Evolutionary conservation across 1,139 yeast genomes (phyloP).

Genomic region (Diutina pseudorugosa): DNA sequence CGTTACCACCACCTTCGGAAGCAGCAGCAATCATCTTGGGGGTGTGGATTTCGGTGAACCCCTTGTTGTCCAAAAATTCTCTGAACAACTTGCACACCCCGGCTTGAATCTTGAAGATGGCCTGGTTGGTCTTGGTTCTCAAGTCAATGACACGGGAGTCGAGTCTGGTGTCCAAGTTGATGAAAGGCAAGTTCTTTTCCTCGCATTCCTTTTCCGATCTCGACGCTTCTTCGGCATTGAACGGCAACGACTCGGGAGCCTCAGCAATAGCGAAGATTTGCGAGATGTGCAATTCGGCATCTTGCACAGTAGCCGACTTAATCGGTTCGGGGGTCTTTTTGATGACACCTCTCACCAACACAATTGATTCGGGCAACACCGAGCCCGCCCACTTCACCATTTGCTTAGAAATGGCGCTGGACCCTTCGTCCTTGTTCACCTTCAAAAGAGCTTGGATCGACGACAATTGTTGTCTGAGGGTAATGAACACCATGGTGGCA

Average conservation of each 20-base stretch:
- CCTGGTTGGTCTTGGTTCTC: slow-evolving; percentile 95
- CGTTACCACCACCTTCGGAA: slow-evolving; percentile 96
- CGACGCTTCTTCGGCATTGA: slow-evolving; percentile 89
- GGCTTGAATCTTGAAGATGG: slow-evolving; percentile 86
- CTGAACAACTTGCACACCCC: slow-evolving; percentile 84
- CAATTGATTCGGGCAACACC: slow-evolving; percentile 81
- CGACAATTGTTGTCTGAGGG: slow-evolving; percentile 94
- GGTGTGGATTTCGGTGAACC: slow-evolving; percentile 85
- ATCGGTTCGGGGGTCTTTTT: slow-evolving; percentile 77
- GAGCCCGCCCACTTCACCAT: slow-evolving; percentile 95
- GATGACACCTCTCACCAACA: slow-evolving; percentile 77
- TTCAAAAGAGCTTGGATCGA: slow-evolving; percentile 54
- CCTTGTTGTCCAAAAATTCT: slow-evolving; percentile 60
- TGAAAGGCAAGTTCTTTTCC: slow-evolving; percentile 82
- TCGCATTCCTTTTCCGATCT: slow-evolving; percentile 95
- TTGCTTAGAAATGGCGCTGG: slow-evolving; percentile 60
- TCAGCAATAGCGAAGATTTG: slow-evolving; percentile 70
- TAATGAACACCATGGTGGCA: slow-evolving; percentile 83
- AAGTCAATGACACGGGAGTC: slow-evolving; percentile 92
- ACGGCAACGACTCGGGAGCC: slow-evolving; percentile 88
- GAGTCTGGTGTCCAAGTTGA: slow-evolving; percentile 89
- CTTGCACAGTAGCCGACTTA: slow-evolving; percentile 86
- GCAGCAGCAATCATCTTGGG: slow-evolving; percentile 94
- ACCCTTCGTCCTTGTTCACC: slow-evolving; percentile 29
- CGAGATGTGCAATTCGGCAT: slow-evolving; percentile 69